Evolutionary conservation across 306 rosid species (phyloP), one percentile per base, ranked within the genome.

Genomic region (Gastrolobium bilobum): DNA sequence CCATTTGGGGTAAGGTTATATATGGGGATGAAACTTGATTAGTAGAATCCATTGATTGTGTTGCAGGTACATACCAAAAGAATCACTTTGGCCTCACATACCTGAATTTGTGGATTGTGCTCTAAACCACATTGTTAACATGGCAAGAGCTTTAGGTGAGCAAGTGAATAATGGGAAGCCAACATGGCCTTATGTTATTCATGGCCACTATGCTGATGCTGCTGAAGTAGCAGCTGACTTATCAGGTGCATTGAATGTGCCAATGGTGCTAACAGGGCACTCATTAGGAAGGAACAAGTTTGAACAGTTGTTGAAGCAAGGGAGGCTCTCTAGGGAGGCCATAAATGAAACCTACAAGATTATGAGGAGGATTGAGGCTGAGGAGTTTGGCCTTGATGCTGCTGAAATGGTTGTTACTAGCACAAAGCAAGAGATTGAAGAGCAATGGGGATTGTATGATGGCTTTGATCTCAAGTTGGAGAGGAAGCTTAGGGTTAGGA

Each of bases 391-490:
- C 4, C n/a, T 92, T 84, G 96, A 92, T 64, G 86, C 93, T 38
- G 90, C 97, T 26, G 96, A 92, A 53, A 90, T 90, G 91, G 91
- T 92, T 78, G 90, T 92, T 73, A 92, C 97, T 39, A 92, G 96
- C 84, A 92, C 96, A 3, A 85, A 92, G 85, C 97, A 92, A 82
- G 97, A 92, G 91, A 92, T 89, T 68, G 97, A 92, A 79, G 92
- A 90, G 80, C 97, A 92, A 67, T 92, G 97, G 97, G 96, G 93
- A 15, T 58, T 92, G 66, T 90, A 92, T 4, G 97, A 89, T 10
- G 93, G 97, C 3, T 92, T 89, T 20, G 97, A 92, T 72, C 90
- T 84, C 75, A 90, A 87, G 79, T 60, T 90, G 66, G 93, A 90
- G 84, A 90, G 97, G 85, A 92, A 92, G 86, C 91, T 92, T 14